Evolutionary conservation across 75 land plant genomes (phyloP).

Genomic region (Cupressus sempervirens): DNA sequence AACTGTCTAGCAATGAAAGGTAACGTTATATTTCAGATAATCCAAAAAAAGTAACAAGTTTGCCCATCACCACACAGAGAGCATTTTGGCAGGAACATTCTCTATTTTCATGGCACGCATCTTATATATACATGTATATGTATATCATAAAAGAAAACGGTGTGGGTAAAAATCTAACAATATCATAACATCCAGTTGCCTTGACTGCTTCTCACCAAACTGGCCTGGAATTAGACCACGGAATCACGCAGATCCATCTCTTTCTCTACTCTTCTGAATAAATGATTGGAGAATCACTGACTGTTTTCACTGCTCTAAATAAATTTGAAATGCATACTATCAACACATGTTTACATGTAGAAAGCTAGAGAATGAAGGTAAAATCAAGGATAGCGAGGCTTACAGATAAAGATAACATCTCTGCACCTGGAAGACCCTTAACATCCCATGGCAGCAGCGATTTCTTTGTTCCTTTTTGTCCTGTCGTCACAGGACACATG

Average conservation of each 20-base stretch:
- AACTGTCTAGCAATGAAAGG: too few species aligned
- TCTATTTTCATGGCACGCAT: not conserved
- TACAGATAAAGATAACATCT: constrained; percentile 69
- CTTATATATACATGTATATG: not conserved
- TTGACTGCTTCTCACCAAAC: not conserved
- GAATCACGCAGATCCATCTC: not conserved
- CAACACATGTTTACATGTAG: not conserved
- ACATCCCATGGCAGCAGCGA: constrained; percentile 60
- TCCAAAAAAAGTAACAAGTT: not conserved
- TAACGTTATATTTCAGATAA: too few species aligned
- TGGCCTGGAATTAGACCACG: not conserved
- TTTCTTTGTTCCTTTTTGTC: constrained; percentile 12
- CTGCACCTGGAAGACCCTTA: constrained; percentile 68
- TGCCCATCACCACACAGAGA: not conserved
- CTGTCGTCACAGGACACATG: constrained; percentile 16
- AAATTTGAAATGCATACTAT: not conserved
- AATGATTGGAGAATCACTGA: not conserved
- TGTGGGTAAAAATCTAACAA: not conserved
- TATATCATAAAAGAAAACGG: not conserved
- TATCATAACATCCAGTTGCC: not conserved
- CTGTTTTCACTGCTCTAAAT: not conserved
- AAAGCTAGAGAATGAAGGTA: not conserved
- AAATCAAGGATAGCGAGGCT: constrained; percentile 15
- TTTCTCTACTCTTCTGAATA: not conserved
- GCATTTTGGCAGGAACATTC: not conserved